These are phyloP conservation scores for Breynia disticha DNA, from an alignment of 441 rosid species.

Conservation along the genomic window DNA sequence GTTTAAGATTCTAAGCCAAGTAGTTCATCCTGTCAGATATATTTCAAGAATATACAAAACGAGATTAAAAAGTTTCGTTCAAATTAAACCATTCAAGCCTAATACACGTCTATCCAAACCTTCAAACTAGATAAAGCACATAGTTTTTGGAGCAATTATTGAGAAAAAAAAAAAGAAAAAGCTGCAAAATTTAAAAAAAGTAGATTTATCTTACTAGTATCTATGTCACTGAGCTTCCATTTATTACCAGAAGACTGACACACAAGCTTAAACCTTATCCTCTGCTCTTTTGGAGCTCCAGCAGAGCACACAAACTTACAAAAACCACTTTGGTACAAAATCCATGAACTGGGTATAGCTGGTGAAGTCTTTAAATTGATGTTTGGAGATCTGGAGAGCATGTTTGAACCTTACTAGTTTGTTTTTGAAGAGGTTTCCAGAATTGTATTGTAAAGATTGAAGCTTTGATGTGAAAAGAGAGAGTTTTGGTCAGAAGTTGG, in stretches of 20 bases:
- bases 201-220: conserved; percentile 38
- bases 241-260: conserved; percentile 40
- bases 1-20: no score
- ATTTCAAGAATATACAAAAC: no score
- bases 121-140: no score
- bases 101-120: no score
- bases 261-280: conserved; percentile 42
- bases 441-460: no score
- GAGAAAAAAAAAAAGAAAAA: background rate
- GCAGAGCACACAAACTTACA: conserved; percentile 23
- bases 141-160: background rate
- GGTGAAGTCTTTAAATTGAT: conserved; percentile 18
- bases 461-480: no score
- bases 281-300: conserved; percentile 22
- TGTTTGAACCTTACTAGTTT: background rate
- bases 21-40: no score
- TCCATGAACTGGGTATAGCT: conserved; percentile 14
- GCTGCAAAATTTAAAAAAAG: background rate
- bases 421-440: no score
- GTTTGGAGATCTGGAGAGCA: conserved; percentile 22
- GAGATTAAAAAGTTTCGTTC: no score
- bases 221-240: conserved; percentile 72
- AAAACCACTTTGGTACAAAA: conserved; percentile 16
- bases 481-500: no score
- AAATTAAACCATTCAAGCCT: no score